Evolutionary conservation across 1,284 basidiomycete species (phyloP), one percentile per base, ranked within the genome.

Genomic region (Porodaedalea pini): DNA sequence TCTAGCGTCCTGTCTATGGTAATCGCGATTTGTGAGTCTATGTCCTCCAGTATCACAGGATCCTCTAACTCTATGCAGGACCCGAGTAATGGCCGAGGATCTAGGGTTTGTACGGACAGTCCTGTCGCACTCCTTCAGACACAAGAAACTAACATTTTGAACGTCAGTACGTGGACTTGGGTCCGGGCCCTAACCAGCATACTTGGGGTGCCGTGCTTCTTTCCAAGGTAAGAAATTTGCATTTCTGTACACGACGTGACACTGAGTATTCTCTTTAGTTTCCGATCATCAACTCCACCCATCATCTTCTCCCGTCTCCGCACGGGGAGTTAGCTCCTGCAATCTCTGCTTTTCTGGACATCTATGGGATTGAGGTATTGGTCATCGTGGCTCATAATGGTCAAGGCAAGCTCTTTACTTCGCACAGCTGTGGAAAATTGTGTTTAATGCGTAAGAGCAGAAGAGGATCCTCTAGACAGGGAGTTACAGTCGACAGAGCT

Each of bases 311-410:
- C 23, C 94, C 94, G 0, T 95, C 92, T 1, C 94, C 94, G 4
- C 73, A 80, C 53, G 89, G 92, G 15, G 94, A 98, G 71, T 83
- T 98, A 15, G 94, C 94, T 0, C 94, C 94, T 0, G 93, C 93
- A 0, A 95, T 95, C 54, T 88, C 91, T 68, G 94, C 94, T 0
- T 83, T 92, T 4, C 76, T 98, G 13, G 89, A 96, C 61, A 77
- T 95, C 3, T 90, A 86, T 64, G 93, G 93, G 0, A 86, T 85
- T 0, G 78, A 82, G 51, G 84, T 96, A 21, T 86, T 88, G 13
- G 90, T 95, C 0, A 75, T 96, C 19, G 89, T 96, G 1, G 83
- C 90, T 0, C 94, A 98, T 67, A 97, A 98, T 67, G 94, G 94
- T 2, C 94, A 98, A 80, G 88, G 88, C 86, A 61, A 21, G 68